phyloP scores from a whole-genome alignment of 257 asterid species.

The Orobanche coerulescens region DNA sequence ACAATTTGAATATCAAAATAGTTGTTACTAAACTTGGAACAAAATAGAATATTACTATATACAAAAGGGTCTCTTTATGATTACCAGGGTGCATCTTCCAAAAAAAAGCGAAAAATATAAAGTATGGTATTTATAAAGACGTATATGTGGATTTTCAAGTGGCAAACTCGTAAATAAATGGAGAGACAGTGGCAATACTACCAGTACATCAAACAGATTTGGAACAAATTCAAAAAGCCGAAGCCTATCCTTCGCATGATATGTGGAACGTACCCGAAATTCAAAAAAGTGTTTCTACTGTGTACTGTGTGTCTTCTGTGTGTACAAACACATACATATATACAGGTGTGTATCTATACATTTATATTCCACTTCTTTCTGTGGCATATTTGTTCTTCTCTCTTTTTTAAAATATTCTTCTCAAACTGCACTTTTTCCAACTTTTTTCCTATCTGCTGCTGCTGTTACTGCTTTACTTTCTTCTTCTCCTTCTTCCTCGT shows the following conservation, averaged over 20 bases:
- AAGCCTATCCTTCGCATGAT: slow-evolving; percentile 26
- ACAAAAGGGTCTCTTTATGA: no score
- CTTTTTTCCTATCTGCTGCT: slow-evolving; percentile 27
- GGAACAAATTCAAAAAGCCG: slow-evolving; percentile 28
- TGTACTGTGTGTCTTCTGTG: background rate
- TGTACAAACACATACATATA: background rate
- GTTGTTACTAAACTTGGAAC: no score
- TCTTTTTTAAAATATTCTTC: slow-evolving; percentile 34
- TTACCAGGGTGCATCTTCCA: no score
- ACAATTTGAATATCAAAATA: no score
- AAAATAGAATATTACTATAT: no score
- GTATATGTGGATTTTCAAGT: background rate
- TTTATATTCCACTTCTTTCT: slow-evolving; percentile 19
- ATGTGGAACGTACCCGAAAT: slow-evolving; percentile 23
- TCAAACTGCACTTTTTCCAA: slow-evolving; percentile 34
- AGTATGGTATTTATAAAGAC: background rate
- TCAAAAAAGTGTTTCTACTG: slow-evolving; percentile 9
- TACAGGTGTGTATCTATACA: background rate
- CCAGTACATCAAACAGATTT: slow-evolving; percentile 14
- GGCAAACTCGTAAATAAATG: slow-evolving; percentile 18
- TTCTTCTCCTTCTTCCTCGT: no score
- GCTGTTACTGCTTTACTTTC: slow-evolving; percentile 31
- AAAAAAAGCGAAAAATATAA: background rate
- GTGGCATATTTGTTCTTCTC: slow-evolving; percentile 36
- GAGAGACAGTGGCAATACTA: background rate